phyloP scores from a whole-genome alignment of 2,329 filamentous ascomycete species.

The Hymenoscyphus albidus region DNA sequence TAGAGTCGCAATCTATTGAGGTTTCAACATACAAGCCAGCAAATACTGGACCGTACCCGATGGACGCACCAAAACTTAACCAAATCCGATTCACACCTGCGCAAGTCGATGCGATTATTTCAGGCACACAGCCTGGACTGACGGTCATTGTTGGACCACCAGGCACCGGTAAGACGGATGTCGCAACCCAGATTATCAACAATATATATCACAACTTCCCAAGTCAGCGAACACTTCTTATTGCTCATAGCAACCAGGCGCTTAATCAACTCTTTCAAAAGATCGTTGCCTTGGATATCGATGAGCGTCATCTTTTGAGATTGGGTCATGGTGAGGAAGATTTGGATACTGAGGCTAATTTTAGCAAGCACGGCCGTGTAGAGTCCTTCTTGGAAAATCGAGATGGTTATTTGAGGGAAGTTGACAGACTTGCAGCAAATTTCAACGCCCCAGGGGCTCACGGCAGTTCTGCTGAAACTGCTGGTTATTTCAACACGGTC shows the following conservation, averaged over 20 bases:
- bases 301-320: slow-evolving; percentile 86
- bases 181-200: slow-evolving; percentile 96
- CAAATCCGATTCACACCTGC: slow-evolving; percentile 82
- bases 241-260: slow-evolving; percentile 97
- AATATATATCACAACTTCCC: slow-evolving; percentile 99
- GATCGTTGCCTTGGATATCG: slow-evolving; percentile 93
- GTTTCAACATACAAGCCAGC: slow-evolving; percentile 87
- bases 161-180: slow-evolving; percentile 98
- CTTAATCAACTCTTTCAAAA: slow-evolving; percentile 97
- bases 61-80: slow-evolving; percentile 79
- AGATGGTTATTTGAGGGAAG: slow-evolving; percentile 72
- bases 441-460: slow-evolving; percentile 90
- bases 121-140: slow-evolving; percentile 88
- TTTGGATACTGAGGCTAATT: slow-evolving; percentile 77
- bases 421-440: slow-evolving; percentile 78
- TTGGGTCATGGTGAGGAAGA: slow-evolving; percentile 96
- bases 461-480: slow-evolving; percentile 92
- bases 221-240: slow-evolving; percentile 80
- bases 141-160: slow-evolving; percentile 93
- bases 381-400: slow-evolving; percentile 93
- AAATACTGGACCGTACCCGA: slow-evolving; percentile 85
- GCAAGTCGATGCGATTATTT: slow-evolving; percentile 89
- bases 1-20: slow-evolving; percentile 64
- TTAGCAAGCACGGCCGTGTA: slow-evolving; percentile 90
- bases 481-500: slow-evolving; percentile 91